Evolutionary conservation across 2,329 filamentous ascomycete species (phyloP).

Genomic region (Apiospora hydei): DNA sequence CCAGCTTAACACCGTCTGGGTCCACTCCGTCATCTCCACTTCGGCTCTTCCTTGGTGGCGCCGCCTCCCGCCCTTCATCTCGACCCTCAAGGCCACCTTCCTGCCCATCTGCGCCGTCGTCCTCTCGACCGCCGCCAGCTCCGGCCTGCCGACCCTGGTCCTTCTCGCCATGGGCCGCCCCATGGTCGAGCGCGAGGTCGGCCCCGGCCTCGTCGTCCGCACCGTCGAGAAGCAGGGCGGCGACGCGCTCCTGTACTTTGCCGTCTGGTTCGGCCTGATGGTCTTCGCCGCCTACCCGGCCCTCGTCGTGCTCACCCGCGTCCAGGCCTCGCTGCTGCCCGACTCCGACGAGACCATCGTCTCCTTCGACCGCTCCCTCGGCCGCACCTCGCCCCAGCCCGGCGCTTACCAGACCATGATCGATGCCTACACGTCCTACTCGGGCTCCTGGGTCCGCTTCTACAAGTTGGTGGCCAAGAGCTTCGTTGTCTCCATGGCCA

Average conservation of each 20-base stretch:
- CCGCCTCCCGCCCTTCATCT: conserved; percentile 71
- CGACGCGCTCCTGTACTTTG: conserved; percentile 46
- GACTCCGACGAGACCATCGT: conserved; percentile 85
- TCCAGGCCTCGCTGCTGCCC: conserved; percentile 86
- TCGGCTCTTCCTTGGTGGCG: conserved; percentile 69
- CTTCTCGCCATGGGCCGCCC: conserved; percentile 54
- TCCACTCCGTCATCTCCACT: conserved; percentile 83
- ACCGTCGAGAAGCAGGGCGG: not conserved
- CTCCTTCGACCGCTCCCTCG: conserved; percentile 79
- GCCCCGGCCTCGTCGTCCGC: conserved; percentile 46
- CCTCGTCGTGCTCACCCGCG: conserved; percentile 77
- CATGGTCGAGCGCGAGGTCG: conserved; percentile 44
- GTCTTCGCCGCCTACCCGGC: conserved; percentile 78
- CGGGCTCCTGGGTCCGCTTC: conserved; percentile 10
- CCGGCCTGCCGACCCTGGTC: conserved; percentile 67
- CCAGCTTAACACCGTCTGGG: conserved; percentile 79
- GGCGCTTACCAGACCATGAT: not conserved
- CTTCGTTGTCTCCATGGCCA: not conserved
- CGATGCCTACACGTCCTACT: conserved; percentile 13
- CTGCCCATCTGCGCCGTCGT: conserved; percentile 51
- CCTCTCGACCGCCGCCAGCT: conserved; percentile 33
- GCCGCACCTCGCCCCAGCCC: conserved; percentile 17
- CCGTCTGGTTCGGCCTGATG: conserved; percentile 57
- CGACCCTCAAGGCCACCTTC: conserved; percentile 72
- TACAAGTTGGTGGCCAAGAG: conserved; percentile 9